A percentile compares a stretch with the other conserved stretches of the same genome.
Conservation (phyloP, 495 filamentous ascomycete species). For the Penicillium crystallinum region DNA sequence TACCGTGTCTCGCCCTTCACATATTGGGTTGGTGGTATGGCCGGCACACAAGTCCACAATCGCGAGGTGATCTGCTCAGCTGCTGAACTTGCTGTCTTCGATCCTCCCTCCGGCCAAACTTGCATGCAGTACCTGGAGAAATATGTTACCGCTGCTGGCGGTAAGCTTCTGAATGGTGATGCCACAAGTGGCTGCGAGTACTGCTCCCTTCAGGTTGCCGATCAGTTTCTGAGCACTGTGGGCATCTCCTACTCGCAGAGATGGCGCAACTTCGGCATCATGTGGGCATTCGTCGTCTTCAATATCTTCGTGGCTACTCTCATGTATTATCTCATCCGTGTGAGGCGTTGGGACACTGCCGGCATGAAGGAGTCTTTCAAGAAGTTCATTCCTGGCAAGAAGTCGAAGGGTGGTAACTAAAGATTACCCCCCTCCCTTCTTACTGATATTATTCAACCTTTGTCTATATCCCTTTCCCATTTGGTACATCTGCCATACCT, state of each 20-base stretch:
- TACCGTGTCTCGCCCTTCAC: conserved; percentile 48
- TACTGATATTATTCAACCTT: not conserved
- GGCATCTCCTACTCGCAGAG: conserved; percentile 33
- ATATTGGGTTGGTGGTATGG: conserved; percentile 53
- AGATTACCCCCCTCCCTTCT: not conserved
- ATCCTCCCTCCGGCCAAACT: conserved; percentile 41
- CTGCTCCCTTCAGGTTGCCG: conserved; percentile 36
- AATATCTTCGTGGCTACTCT: conserved; percentile 41
- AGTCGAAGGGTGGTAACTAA: conserved; percentile 8
- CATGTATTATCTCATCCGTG: conserved; percentile 47
- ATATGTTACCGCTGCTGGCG: conserved; percentile 22
- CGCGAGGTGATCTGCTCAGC: conserved; percentile 48
- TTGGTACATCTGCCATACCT: not conserved
- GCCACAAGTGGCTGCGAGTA: conserved; percentile 35
- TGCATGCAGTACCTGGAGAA: conserved; percentile 47
- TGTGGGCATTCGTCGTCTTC: conserved; percentile 48
- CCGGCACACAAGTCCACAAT: conserved; percentile 51
- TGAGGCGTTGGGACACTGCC: conserved; percentile 27
- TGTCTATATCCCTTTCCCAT: conserved; percentile 1
- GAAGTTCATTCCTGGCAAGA: conserved; percentile 11
- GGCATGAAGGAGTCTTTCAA: conserved; percentile 17
- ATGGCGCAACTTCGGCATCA: conserved; percentile 46
- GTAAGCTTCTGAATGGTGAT: conserved; percentile 32
- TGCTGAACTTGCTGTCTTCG: conserved; percentile 51
- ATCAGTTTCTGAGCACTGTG: conserved; percentile 33